Conservation (phyloP, 2,329 filamentous ascomycete species). For the Nigrospora sphaerica region DNA sequence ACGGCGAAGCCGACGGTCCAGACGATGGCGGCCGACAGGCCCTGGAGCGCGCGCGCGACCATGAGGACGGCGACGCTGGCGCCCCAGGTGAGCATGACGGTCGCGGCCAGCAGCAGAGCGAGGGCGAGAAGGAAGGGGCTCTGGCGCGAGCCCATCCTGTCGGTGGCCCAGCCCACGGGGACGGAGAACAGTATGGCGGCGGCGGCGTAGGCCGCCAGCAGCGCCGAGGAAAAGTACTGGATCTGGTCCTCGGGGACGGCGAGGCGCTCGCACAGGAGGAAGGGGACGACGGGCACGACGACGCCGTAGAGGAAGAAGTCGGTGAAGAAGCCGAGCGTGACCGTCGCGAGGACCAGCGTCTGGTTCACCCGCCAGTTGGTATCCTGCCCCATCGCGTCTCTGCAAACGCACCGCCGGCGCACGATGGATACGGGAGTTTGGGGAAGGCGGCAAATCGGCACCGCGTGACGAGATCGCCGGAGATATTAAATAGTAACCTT, state of each 20-base stretch:
- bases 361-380: too few relatives aligned
- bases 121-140: constrained; percentile 52
- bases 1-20: constrained; percentile 48
- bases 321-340: too few relatives aligned
- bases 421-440: too few relatives aligned
- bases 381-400: too few relatives aligned
- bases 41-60: constrained; percentile 48
- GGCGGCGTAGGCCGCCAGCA: too few relatives aligned
- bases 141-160: constrained; percentile 43
- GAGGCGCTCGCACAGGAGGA: background rate
- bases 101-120: constrained; percentile 41
- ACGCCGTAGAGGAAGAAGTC: background rate
- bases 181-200: too few relatives aligned
- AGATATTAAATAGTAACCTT: too few relatives aligned
- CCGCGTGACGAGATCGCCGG: too few relatives aligned
- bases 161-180: constrained; percentile 33
- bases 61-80: constrained; percentile 37
- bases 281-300: background rate
- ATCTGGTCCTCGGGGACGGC: background rate
- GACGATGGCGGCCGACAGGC: constrained; percentile 48
- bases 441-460: too few relatives aligned
- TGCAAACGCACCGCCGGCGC: too few relatives aligned
- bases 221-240: too few relatives aligned
- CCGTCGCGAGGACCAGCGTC: too few relatives aligned
- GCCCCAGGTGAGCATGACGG: constrained; percentile 45